Evolutionary conservation across 2,329 filamentous ascomycete genomes (phyloP).

Genomic region (Botrytis aclada): DNA sequence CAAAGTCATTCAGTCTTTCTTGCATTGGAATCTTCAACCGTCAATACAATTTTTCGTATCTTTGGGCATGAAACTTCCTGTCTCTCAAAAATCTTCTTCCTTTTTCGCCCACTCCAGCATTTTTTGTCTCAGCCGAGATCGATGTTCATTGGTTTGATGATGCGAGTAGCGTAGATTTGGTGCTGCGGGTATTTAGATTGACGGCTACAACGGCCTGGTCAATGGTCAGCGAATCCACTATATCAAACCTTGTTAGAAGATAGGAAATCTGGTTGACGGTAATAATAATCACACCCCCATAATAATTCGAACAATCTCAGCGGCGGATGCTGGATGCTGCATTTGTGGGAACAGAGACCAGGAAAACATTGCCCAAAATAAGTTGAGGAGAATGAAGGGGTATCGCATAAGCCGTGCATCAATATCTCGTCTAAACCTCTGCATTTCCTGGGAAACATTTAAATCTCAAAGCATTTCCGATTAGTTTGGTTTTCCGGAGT

Average conservation of each 20-base stretch:
- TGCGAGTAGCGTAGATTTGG: background rate
- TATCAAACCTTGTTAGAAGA: background rate
- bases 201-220: slow-evolving; percentile 5
- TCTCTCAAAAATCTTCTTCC: background rate
- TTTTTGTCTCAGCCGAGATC: background rate
- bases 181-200: background rate
- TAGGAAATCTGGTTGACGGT: slow-evolving; percentile 7
- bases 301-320: background rate
- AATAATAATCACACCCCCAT: background rate
- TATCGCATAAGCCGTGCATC: slow-evolving; percentile 1
- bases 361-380: background rate
- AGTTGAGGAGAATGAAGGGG: background rate
- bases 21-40: background rate
- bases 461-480: background rate
- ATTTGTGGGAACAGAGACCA: background rate
- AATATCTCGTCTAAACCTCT: background rate
- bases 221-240: background rate
- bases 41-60: background rate
- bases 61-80: slow-evolving; percentile 4
- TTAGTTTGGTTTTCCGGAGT: background rate
- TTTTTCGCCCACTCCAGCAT: background rate
- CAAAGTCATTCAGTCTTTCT: background rate
- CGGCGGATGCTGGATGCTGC: background rate
- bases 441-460: slow-evolving; percentile 9
- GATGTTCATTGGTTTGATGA: slow-evolving; percentile 6